These are phyloP conservation scores for Termitomyces heimii DNA, from an alignment of 768 basidiomycete genomes.

Conservation along the genomic window DNA sequence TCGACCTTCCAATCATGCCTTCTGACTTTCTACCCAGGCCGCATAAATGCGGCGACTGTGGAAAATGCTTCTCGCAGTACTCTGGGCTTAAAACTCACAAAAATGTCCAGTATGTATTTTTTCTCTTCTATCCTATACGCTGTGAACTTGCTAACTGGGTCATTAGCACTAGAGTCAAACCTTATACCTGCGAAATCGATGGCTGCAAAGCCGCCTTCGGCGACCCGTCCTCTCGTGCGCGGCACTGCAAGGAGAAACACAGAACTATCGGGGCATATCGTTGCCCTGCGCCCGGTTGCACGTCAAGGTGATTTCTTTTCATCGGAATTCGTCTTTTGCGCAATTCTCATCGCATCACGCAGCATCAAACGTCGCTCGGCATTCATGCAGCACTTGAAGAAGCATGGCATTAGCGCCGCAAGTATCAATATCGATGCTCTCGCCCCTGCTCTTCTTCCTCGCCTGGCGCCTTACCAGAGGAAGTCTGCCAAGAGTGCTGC, in stretches of 20 bases:
- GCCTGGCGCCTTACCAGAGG: constrained; percentile 3
- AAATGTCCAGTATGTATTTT: constrained; percentile 56
- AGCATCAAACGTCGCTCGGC: constrained; percentile 64
- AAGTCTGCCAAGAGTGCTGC: not conserved
- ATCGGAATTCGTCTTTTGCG: not conserved
- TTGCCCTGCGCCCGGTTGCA: constrained; percentile 42
- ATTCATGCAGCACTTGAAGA: constrained; percentile 48
- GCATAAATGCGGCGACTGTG: constrained; percentile 44
- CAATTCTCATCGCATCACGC: not conserved
- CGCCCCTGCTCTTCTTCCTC: constrained; percentile 20
- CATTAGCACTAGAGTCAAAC: constrained; percentile 44
- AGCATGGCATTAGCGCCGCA: constrained; percentile 35
- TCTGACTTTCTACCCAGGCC: constrained; percentile 30
- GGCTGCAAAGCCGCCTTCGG: constrained; percentile 49
- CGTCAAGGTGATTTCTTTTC: constrained; percentile 32
- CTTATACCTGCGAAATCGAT: constrained; percentile 41
- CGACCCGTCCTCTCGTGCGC: constrained; percentile 64
- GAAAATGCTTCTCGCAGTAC: constrained; percentile 51
- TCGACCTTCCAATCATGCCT: not conserved
- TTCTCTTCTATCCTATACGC: not conserved
- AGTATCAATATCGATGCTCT: constrained; percentile 25
- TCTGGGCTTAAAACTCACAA: constrained; percentile 57
- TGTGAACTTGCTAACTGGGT: not conserved
- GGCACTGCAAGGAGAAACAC: constrained; percentile 62
- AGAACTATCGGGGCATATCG: constrained; percentile 30